phyloP scores from a whole-genome alignment of 306 rosid genomes.

The Quercus gilva region DNA sequence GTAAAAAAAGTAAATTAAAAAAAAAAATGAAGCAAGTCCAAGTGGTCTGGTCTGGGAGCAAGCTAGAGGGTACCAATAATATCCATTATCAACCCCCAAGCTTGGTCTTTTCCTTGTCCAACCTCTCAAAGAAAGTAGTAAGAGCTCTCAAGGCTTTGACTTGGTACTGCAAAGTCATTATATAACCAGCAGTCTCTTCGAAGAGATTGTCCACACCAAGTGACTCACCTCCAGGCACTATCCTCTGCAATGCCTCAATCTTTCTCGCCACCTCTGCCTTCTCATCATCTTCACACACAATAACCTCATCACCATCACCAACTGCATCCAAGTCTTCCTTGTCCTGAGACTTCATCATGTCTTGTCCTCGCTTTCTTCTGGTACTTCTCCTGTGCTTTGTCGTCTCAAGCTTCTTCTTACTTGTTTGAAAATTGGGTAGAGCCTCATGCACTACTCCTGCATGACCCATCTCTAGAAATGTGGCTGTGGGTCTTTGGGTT shows the following conservation, averaged over 20 bases:
- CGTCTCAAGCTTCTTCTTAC: background rate
- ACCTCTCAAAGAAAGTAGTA: constrained; percentile 46
- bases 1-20: background rate
- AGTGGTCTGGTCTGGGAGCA: background rate
- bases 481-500: constrained; percentile 20
- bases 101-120: constrained; percentile 67
- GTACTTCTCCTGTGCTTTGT: background rate
- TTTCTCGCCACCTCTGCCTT: constrained; percentile 70
- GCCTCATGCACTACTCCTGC: constrained; percentile 26
- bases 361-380: constrained; percentile 2
- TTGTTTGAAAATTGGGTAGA: constrained; percentile 18
- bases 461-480: constrained; percentile 30
- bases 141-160: constrained; percentile 73
- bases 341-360: constrained; percentile 1
- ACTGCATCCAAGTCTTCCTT: background rate
- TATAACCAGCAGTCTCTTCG: constrained; percentile 86
- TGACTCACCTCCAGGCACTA: constrained; percentile 79
- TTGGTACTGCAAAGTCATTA: constrained; percentile 64
- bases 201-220: constrained; percentile 74
- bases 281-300: constrained; percentile 33
- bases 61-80: background rate
- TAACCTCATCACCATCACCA: background rate
- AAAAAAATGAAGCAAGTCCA: constrained; percentile 9
- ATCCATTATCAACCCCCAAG: constrained; percentile 52
- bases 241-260: constrained; percentile 82